Percentiles rank a stretch among this genome's conserved stretches.
Conservation (phyloP, 2,329 filamentous ascomycete genomes). For the Nannizziopsis barbatae region DNA sequence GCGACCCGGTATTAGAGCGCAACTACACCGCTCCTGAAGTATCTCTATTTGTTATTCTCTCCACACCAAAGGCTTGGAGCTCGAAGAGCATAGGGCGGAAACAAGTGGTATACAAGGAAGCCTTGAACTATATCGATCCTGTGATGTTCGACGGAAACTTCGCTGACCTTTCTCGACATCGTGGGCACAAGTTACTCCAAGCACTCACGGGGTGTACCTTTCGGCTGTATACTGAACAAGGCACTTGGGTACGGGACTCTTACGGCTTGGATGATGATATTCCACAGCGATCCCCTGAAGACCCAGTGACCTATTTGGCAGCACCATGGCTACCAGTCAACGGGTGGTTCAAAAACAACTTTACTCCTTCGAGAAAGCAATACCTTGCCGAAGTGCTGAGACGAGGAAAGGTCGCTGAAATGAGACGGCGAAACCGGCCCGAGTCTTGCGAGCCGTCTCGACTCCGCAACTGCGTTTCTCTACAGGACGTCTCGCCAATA, state of each 20-base stretch:
- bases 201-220: conserved; percentile 11
- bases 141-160: conserved; percentile 12
- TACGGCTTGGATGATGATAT: conserved; percentile 6
- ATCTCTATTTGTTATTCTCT: conserved; percentile 13
- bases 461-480: too few species aligned
- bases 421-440: background rate
- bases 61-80: conserved; percentile 11
- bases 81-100: background rate
- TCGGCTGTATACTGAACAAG: conserved; percentile 13
- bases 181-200: conserved; percentile 7
- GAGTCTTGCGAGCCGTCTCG: background rate
- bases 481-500: too few species aligned
- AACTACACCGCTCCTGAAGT: conserved; percentile 15
- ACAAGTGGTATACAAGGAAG: conserved; percentile 7
- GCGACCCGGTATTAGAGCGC: conserved; percentile 10
- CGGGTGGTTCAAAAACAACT: conserved; percentile 10
- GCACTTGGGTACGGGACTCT: conserved; percentile 12
- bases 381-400: background rate
- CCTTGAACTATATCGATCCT: conserved; percentile 15
- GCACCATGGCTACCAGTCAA: conserved; percentile 14
- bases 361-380: conserved; percentile 4
- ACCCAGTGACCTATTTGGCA: conserved; percentile 5
- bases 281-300: conserved; percentile 5
- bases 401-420: background rate
- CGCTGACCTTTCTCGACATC: conserved; percentile 1